phyloP scores from a whole-genome alignment of 306 rosid genomes.

The Vachellia pachyceras region DNA sequence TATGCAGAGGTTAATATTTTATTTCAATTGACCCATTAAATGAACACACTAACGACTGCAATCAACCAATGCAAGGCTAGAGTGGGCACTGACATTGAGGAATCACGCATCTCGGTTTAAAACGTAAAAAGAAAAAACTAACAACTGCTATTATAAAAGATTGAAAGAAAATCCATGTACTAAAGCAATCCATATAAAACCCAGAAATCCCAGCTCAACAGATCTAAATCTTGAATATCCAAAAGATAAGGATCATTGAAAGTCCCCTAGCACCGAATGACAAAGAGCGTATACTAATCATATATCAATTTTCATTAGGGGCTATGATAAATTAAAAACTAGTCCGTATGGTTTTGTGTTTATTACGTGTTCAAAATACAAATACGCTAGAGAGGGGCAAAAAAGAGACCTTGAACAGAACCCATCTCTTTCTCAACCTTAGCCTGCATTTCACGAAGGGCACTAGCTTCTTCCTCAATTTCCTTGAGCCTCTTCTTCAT shows the following conservation, averaged over 20 bases:
- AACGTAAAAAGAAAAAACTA: neutral
- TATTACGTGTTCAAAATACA: neutral
- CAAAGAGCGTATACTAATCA: neutral
- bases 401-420: conserved; percentile 69
- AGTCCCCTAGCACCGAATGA: neutral
- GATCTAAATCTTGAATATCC: neutral
- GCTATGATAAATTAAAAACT: neutral
- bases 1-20: neutral
- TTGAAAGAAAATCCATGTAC: neutral
- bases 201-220: conserved; percentile 2
- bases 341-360: conserved; percentile 9
- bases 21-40: neutral
- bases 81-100: neutral
- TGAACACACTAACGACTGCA: neutral
- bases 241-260: neutral
- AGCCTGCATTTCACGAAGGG: conserved; percentile 99
- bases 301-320: neutral
- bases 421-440: conserved; percentile 99
- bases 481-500: conserved; percentile 98
- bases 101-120: neutral
- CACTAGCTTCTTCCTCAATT: conserved; percentile 96
- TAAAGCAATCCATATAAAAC: neutral
- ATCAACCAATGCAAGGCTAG: neutral
- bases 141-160: neutral
- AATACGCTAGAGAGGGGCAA: neutral